Evolutionary conservation across 352 stramenopile genomes (phyloP).

Genomic region (Globisporangium cederbergense): DNA sequence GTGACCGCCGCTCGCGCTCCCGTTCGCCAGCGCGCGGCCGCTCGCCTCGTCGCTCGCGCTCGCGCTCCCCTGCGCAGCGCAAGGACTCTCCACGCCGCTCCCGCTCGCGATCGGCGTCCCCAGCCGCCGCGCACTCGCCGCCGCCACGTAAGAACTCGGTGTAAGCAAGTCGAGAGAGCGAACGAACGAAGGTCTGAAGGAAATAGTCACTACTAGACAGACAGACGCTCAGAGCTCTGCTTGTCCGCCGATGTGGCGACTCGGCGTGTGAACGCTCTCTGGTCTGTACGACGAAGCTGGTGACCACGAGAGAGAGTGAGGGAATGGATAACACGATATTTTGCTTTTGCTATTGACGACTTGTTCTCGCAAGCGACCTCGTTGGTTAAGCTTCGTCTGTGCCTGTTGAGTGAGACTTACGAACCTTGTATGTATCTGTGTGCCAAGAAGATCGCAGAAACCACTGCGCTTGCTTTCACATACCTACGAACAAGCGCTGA

Average conservation of each 20-base stretch:
- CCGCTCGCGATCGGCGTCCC: constrained; percentile 62
- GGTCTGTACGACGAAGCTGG: constrained; percentile 1
- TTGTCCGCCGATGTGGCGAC: neutral
- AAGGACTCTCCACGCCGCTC: constrained; percentile 68
- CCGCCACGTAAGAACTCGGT: constrained; percentile 68
- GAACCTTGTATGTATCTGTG: no score
- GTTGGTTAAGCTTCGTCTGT: neutral
- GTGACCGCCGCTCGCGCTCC: constrained; percentile 46
- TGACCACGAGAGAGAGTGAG: neutral
- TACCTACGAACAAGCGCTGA: no score
- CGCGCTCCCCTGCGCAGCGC: constrained; percentile 56
- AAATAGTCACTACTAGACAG: neutral
- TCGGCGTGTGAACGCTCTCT: neutral
- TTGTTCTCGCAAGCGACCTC: neutral
- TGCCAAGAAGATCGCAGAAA: no score
- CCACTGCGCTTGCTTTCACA: no score
- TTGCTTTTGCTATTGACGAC: constrained; percentile 7
- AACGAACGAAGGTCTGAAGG: neutral
- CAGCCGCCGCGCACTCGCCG: constrained; percentile 44
- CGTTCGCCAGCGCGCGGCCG: constrained; percentile 52
- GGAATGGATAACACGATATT: constrained; percentile 16
- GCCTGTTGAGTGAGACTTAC: no score
- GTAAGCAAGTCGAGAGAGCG: constrained; percentile 26
- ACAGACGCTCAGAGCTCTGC: neutral
- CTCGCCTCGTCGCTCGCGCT: constrained; percentile 68